Evolutionary conservation across 2,329 filamentous ascomycete genomes (phyloP).

Genomic region (Claviceps sp.): DNA sequence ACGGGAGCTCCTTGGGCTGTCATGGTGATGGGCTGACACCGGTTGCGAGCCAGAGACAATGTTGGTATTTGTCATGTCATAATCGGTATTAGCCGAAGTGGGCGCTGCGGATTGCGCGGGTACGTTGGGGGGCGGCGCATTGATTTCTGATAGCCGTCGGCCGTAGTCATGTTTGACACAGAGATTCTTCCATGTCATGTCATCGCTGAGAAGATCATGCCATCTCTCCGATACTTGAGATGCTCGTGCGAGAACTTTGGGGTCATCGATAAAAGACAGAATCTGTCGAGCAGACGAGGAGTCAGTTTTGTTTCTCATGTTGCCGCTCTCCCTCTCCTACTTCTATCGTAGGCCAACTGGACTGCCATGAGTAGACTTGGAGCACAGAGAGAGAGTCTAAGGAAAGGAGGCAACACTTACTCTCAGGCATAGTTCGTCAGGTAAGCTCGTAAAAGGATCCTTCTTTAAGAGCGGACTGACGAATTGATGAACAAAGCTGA

Average conservation of each 20-base stretch:
- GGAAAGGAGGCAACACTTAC: constrained; percentile 34
- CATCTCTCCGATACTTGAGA: constrained; percentile 94
- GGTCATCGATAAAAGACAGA: constrained; percentile 92
- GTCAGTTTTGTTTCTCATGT: constrained; percentile 5
- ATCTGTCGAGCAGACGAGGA: constrained; percentile 42
- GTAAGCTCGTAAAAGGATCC: constrained; percentile 84
- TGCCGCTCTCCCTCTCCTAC: too few species aligned
- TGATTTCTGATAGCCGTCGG: constrained; percentile 41
- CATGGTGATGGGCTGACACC: constrained; percentile 20
- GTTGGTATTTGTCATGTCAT: constrained; percentile 22
- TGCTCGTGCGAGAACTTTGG: constrained; percentile 80
- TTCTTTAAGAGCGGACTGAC: constrained; percentile 91
- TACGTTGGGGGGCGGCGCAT: constrained; percentile 18
- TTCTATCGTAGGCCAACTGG: too few species aligned
- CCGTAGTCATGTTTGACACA: constrained; percentile 91
- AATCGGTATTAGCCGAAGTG: constrained; percentile 20
- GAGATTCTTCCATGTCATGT: constrained; percentile 96
- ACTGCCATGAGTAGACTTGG: neutral
- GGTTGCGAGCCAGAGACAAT: constrained; percentile 33
- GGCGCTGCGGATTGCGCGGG: constrained; percentile 18
- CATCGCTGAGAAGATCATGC: constrained; percentile 86
- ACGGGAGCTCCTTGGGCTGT: constrained; percentile 42
- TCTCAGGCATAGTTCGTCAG: constrained; percentile 82
- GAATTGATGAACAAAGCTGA: constrained; percentile 93
- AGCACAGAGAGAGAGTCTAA: neutral